Evolutionary conservation across 164 flowering plant species (phyloP), one percentile per base, ranked within the genome.

Genomic region (Platanus orientalis): DNA sequence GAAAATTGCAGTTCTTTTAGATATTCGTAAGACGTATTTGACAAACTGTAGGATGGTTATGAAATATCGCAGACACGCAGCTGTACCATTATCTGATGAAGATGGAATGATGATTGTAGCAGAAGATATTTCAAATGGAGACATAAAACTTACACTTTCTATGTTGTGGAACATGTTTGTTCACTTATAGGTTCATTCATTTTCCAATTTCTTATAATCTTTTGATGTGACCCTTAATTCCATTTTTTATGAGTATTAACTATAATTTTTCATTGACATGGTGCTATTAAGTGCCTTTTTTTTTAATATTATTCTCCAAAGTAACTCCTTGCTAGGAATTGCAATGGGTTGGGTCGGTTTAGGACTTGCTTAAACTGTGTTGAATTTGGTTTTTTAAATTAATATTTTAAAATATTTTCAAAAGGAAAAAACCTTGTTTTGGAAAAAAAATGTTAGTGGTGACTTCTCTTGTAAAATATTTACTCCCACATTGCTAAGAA

Each of bases 81-180:
- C 86, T 63, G 83, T 89, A 30, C 65, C 81, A 27, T 64, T 89
- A 63, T 25, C 30, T 68, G 99, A 94, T 82, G 96, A 86, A 57
- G 99, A 94, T 76, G 96, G 88, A 61, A 68, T 71, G 55, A 55
- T 47, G 57, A 77, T 89, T 64, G 44, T 64, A 34, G 90, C 57
- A 47, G 97, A 94, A 63, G 99, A 94, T 74, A 29, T 94, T 72
- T 87, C 69, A 45, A 76, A 69, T 71, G 92, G 92, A 61, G 99
- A 94, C 49, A 89, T 81, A 76, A 96, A 91, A 69, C 82, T 94
- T 59, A 73, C 73, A 34, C 69, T 91, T 61, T 78, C 86, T 25
- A 63, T 94, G 79, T 79, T 94, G 1, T 94, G 97, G 97, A 91
- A 94, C 75, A 80, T 91, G 67, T 94, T 94, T 80, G 80, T 86